Evolutionary conservation across 768 basidiomycete genomes (phyloP).

Genomic region (Grammothele lineata): DNA sequence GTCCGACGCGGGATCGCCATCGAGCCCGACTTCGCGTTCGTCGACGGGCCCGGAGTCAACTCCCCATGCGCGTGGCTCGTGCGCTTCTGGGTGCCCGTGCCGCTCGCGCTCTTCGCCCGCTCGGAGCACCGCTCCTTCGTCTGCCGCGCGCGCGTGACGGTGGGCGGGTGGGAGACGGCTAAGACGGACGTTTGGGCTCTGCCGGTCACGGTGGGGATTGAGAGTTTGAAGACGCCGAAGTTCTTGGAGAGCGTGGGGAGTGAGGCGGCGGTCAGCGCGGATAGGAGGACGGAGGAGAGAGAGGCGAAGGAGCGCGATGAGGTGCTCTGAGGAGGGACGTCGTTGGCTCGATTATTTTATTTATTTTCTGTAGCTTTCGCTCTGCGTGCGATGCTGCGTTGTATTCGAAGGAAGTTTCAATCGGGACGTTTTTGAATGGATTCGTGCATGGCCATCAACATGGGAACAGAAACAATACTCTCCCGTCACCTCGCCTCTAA

Average conservation of each 20-base stretch:
- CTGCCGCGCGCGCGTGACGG: slow-evolving; percentile 30
- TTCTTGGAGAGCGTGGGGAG: no score
- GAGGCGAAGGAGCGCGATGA: no score
- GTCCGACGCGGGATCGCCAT: slow-evolving; percentile 8
- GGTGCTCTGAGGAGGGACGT: no score
- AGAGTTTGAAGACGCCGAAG: slow-evolving; percentile 4
- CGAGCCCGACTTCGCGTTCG: slow-evolving; percentile 1
- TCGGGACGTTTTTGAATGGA: not conserved
- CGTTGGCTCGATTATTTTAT: no score
- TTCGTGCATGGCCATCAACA: not conserved
- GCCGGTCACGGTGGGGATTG: slow-evolving; percentile 1
- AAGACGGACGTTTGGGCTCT: slow-evolving; percentile 2
- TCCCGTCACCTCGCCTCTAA: not conserved
- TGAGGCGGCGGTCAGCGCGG: no score
- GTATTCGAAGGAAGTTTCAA: no score
- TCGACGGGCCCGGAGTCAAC: not conserved
- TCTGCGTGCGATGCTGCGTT: no score
- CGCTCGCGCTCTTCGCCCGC: slow-evolving; percentile 42
- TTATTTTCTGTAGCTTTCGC: no score
- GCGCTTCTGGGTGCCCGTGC: slow-evolving; percentile 45
- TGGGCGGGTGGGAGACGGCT: slow-evolving; percentile 11
- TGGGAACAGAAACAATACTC: not conserved
- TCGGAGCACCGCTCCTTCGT: slow-evolving; percentile 42
- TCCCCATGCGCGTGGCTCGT: slow-evolving; percentile 27
- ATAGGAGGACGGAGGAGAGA: no score